Evolutionary conservation across 208 protist species (phyloP), one percentile per base, ranked within the genome.

Genomic region (Endotrypanum monterogeii): DNA sequence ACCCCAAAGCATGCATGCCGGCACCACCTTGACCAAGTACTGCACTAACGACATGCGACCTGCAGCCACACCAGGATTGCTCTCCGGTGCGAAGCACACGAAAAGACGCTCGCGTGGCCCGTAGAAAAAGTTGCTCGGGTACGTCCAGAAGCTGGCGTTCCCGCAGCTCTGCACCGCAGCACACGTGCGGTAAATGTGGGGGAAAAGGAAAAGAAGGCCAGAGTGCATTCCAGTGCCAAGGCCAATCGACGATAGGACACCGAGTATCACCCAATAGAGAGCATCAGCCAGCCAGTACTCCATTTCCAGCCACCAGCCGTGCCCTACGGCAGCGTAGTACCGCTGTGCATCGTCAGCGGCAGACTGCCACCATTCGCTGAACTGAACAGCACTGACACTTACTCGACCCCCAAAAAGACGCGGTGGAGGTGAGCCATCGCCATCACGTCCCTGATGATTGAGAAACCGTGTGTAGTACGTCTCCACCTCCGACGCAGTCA

Each of bases 141-240:
- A 97, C 25, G 86, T 94, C 86, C 90, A 95, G 76, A 98, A 98
- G 67, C 93, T 87, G 1, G 85, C 75, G 62, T 88, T 93, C 32
- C 89, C 87, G 77, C 98, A 98, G 46, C 83, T 85, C 37, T 87
- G 78, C 55, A 93, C 92, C 0, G 97, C 91, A 30, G 95, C 76
- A 51, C 96, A 98, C 20, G 85, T 86, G 60, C 92, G 87, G 67
- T 96, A 98, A 79, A 99, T 99, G 83, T 98, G 92, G 14, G 98
- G 98, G 78, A 98, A 98, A 3, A 99, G 85, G 71, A 98, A 98
- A 48, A 99, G 77, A 37, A 99, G 73, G 30, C 98, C 98, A 5
- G 97, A 98, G 82, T 99, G 98, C 83, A 99, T 92, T 44, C 97
- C 97, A 30, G 95, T 98, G 51, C 97, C 97, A 62, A 97, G 81